These are phyloP conservation scores for Andrographis paniculata DNA, from an alignment of 305 asterid genomes.

Conservation along the genomic window DNA sequence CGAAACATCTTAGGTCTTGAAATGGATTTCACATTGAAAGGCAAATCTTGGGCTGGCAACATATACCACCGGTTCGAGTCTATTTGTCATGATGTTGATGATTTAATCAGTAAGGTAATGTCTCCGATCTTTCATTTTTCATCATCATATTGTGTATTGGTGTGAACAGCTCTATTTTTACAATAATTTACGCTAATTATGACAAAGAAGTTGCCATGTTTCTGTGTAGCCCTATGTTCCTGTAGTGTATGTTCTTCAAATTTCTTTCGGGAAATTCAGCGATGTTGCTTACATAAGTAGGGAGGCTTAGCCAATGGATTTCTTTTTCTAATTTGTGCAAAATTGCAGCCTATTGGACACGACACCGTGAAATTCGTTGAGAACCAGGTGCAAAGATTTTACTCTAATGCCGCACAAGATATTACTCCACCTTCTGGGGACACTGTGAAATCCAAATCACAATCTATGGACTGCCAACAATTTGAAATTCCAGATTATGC, in stretches of 20 bases:
- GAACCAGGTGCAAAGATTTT: conserved; percentile 50
- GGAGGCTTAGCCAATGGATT: too few relatives aligned
- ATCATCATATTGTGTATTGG: conserved; percentile 6
- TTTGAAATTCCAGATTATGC: conserved; percentile 8
- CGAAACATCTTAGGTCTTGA: conserved; percentile 8
- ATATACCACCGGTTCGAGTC: conserved; percentile 32
- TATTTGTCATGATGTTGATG: conserved; percentile 33
- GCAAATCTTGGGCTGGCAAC: conserved; percentile 30
- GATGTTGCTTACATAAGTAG: too few relatives aligned
- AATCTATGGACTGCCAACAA: conserved; percentile 14
- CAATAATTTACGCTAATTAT: background rate
- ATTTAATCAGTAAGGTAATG: conserved; percentile 30
- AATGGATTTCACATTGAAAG: conserved; percentile 22
- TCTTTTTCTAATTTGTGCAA: too few relatives aligned
- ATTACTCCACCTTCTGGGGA: conserved; percentile 27
- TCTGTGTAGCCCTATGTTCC: too few relatives aligned
- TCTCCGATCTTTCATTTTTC: background rate
- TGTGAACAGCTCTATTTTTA: conserved; percentile 3
- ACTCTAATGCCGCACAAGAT: conserved; percentile 45
- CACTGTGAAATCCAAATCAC: conserved; percentile 14
- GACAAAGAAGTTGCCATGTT: too few relatives aligned
- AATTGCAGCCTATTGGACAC: conserved; percentile 22
- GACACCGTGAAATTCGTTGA: conserved; percentile 44
- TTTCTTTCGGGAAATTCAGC: too few relatives aligned
- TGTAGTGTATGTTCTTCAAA: too few relatives aligned